A percentile compares a stretch with the other conserved stretches of the same genome.
phyloP scores from a whole-genome alignment of 352 stramenopile species.

The Phytophthora crassamura region DNA sequence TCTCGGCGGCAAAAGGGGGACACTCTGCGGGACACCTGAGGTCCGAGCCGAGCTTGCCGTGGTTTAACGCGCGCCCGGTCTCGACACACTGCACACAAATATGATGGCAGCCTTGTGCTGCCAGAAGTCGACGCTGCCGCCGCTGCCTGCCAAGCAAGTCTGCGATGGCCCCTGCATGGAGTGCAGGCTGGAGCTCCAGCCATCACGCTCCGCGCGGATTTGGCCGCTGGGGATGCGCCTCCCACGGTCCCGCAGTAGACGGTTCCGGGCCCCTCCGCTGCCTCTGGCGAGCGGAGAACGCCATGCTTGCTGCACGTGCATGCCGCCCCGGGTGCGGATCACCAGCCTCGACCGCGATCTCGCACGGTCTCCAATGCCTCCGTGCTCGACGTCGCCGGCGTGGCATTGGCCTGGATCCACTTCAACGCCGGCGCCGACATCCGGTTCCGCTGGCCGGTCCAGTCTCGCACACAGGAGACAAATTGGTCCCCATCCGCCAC shows the following conservation, averaged over 20 bases:
- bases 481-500: conserved; percentile 19
- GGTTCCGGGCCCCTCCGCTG: conserved; percentile 17
- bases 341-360: background rate
- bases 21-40: conserved; percentile 19
- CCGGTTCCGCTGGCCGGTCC: conserved; percentile 29
- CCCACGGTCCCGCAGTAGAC: conserved; percentile 34
- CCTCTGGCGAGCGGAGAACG: conserved; percentile 1
- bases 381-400: too few relatives aligned
- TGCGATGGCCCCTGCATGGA: background rate
- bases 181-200: background rate
- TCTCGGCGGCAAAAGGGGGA: background rate
- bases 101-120: background rate
- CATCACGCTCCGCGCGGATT: conserved; percentile 25
- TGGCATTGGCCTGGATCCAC: too few relatives aligned
- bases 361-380: background rate
- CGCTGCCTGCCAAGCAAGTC: background rate
- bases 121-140: background rate
- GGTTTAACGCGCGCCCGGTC: conserved; percentile 8
- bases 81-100: conserved; percentile 7
- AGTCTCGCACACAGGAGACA: conserved; percentile 11
- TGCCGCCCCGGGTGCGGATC: too few relatives aligned
- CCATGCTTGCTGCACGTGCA: too few relatives aligned
- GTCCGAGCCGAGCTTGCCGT: conserved; percentile 8
- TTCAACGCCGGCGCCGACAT: conserved; percentile 11
- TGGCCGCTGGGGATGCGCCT: conserved; percentile 28